Base-by-base conservation (phyloP, 2,329 filamentous ascomycete species). In the Ophiocordyceps sinensis region DNA sequence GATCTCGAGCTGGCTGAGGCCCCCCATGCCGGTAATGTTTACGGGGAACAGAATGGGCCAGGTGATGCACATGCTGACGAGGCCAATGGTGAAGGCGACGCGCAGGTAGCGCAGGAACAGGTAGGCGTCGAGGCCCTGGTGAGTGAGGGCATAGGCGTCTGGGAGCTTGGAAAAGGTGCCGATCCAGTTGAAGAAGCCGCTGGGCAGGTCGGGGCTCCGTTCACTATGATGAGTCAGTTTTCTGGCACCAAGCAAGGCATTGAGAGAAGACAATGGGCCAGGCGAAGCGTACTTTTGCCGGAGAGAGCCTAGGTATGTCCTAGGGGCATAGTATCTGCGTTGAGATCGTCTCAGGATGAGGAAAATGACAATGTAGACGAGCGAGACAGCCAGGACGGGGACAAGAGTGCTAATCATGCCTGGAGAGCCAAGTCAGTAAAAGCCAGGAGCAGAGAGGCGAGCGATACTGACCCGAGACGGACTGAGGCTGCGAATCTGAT, bases 81-180 rank as follows among this genome's bases (percentile, higher is more conserved):
- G 70, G 60, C 82, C 88, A 49, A 91, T 83, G 50, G 82, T 71
- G 41, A 81, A 75, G 26, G 80, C 67, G 41, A 91, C 76, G 53
- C 85, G 82, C 45, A 96, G 67, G 55, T 87, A 93, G 36, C 88
- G 84, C 37, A 95, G 72, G 54, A 93, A 85, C 23, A 95, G 75
- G 57, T 87, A 96, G 28, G 82, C 79, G 58, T 96, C 89, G 47
- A 96, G 73, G 3, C 85, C 87, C 58, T 87, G 83, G 60, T 94
- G 85, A 50, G 88, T 82, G 34, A 95, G 73, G 23, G 87, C 73
- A 52, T 85, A 91, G 44, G 77, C 78, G 59, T 95, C 88, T 6
- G 71, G 68, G 37, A 77, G 61, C 50, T 72, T 73, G 62, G 73
- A 74, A 60, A 83, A 78, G 10, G 71, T 64, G 34, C 59, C 60